Conservation (phyloP, 208 protist species). For the Zelonia costaricensis region DNA sequence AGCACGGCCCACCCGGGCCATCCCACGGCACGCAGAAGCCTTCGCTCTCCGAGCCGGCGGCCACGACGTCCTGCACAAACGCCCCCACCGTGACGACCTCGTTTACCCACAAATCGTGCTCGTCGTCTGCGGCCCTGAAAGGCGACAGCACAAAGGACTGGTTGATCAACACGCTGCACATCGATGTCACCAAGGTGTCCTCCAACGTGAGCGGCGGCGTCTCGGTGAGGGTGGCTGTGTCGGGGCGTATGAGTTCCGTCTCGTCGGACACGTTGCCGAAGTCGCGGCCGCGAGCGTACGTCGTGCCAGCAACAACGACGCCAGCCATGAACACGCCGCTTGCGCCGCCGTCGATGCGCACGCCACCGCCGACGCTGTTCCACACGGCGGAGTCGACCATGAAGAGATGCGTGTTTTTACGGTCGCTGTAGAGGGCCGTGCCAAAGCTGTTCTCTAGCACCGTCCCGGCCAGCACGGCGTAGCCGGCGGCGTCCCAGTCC, state of each 20-base stretch:
- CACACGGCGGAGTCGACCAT: constrained; percentile 38
- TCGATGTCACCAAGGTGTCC: constrained; percentile 15
- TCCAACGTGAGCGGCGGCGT: background rate
- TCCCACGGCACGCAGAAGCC: constrained; percentile 40
- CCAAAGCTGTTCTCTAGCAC: constrained; percentile 36
- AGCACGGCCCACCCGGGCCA: background rate
- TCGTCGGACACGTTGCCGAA: background rate
- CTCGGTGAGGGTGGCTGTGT: background rate
- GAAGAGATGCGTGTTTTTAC: constrained; percentile 16
- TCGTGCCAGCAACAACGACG: constrained; percentile 34
- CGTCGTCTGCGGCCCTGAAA: background rate
- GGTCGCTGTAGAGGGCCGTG: constrained; percentile 31
- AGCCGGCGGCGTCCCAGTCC: background rate
- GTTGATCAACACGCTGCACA: constrained; percentile 43
- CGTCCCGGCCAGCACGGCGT: constrained; percentile 10
- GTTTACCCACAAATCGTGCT: too few species aligned
- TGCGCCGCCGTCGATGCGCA: constrained; percentile 31
- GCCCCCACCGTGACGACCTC: background rate
- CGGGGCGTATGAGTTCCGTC: background rate
- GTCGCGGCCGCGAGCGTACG: constrained; percentile 18
- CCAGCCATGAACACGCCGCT: constrained; percentile 23
- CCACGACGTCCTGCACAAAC: constrained; percentile 16
- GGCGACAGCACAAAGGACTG: constrained; percentile 1
- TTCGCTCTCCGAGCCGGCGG: constrained; percentile 45
- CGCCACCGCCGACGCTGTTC: constrained; percentile 38